phyloP scores from a whole-genome alignment of 176 grass and related monocot species.

The Chrysopogon serrulatus region DNA sequence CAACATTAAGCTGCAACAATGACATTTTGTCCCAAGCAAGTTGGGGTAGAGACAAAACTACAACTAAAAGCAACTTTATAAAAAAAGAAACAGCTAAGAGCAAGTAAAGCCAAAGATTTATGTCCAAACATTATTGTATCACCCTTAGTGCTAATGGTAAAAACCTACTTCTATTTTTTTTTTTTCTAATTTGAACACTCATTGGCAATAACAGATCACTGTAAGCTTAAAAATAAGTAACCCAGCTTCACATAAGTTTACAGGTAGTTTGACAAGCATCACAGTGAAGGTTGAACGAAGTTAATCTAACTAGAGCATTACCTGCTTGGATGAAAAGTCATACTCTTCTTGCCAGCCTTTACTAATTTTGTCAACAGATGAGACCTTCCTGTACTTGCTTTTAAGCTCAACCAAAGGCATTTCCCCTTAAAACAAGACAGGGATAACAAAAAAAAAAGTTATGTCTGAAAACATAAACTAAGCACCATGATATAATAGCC shows the following conservation, averaged over 20 bases:
- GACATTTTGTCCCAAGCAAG: background rate
- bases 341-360: conserved; percentile 90
- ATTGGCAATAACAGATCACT: background rate
- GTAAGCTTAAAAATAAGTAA: background rate
- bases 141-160: background rate
- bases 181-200: background rate
- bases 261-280: background rate
- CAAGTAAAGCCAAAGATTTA: background rate
- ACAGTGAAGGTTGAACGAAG: background rate
- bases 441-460: background rate
- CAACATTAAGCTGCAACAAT: background rate
- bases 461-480: background rate
- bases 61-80: background rate
- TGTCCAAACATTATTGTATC: background rate
- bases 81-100: conserved; percentile 1
- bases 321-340: conserved; percentile 74
- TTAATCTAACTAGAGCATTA: conserved; percentile 23
- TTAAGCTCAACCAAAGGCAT: conserved; percentile 76
- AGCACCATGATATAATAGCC: background rate
- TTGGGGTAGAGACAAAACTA: background rate
- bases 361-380: conserved; percentile 62
- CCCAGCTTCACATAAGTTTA: background rate
- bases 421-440: conserved; percentile 45
- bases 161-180: background rate
- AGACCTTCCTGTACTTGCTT: conserved; percentile 80